These are phyloP conservation scores for Trichoderma aggressivum DNA, from an alignment of 2,329 filamentous ascomycete genomes.

Conservation along the genomic window DNA sequence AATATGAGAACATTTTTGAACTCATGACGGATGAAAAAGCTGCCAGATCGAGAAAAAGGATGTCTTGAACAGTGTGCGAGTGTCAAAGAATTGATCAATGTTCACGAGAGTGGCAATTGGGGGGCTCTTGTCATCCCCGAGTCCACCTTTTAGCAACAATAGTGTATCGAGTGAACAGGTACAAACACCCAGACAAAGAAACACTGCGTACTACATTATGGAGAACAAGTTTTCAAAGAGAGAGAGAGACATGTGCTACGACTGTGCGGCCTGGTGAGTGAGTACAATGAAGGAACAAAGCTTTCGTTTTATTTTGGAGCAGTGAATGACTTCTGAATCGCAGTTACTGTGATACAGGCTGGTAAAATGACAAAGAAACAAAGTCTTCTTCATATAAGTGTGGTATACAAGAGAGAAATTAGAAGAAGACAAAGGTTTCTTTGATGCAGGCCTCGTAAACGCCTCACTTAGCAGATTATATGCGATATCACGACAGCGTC, in stretches of 20 bases:
- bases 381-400: background rate
- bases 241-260: background rate
- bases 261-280: background rate
- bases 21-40: background rate
- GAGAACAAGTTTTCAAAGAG: background rate
- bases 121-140: background rate
- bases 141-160: background rate
- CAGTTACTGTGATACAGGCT: background rate
- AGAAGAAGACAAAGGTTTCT: background rate
- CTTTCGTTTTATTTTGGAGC: background rate
- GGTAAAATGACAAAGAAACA: background rate
- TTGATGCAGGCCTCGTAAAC: background rate
- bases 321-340: background rate
- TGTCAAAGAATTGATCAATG: background rate
- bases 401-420: background rate
- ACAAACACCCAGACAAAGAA: background rate
- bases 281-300: background rate
- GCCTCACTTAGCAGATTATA: background rate
- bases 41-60: background rate
- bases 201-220: background rate
- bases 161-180: background rate
- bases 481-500: background rate
- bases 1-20: background rate
- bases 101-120: background rate
- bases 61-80: background rate